Evolutionary conservation across 768 basidiomycete genomes (phyloP), one percentile per base, ranked within the genome.

Genomic region (Mycena galericulata): DNA sequence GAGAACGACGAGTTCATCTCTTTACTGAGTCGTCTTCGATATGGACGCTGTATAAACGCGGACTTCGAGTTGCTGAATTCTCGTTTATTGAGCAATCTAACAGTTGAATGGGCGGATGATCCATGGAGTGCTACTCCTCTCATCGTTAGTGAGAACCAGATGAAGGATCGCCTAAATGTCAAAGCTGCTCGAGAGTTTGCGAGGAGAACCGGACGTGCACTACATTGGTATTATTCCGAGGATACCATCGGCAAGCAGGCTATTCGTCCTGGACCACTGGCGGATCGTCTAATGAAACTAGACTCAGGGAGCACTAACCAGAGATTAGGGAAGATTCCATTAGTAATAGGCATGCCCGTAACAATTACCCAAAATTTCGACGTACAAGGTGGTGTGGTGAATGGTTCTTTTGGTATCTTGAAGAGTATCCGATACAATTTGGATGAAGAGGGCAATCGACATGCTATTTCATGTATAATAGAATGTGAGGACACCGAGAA

Each of bases 311-410:
- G 72, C 55, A 76, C 74, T 0, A 72, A 72, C 18, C 70, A 72
- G 10, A 47, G 73, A 0, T 62, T 76, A 1, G 73, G 74, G 0
- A 60, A 64, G 17, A 22, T 80, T 2, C 79, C 75, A 0, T 53
- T 81, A 0, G 79, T 75, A 1, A 67, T 75, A 15, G 80, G 79
- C 0, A 80, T 80, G 77, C 77, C 76, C 5, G 76, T 81, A 0
- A 72, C 76, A 22, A 43, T 81, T 0, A 36, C 65, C 0, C 70
- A 77, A 27, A 80, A 80, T 22, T 77, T 72, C 53, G 76, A 78
- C 40, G 72, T 79, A 0, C 63, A 62, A 1, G 65, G 69, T 0
- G 76, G 78, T 0, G 59, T 78, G 18, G 74, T 78, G 0, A 80
- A 80, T 58, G 79, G 78, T 0, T 67, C 58, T 20, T 22, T 29